A percentile compares a stretch with the other conserved stretches of the same genome.
Conservation (phyloP, 306 rosid genomes). For the Cyclanthera cordifolia region DNA sequence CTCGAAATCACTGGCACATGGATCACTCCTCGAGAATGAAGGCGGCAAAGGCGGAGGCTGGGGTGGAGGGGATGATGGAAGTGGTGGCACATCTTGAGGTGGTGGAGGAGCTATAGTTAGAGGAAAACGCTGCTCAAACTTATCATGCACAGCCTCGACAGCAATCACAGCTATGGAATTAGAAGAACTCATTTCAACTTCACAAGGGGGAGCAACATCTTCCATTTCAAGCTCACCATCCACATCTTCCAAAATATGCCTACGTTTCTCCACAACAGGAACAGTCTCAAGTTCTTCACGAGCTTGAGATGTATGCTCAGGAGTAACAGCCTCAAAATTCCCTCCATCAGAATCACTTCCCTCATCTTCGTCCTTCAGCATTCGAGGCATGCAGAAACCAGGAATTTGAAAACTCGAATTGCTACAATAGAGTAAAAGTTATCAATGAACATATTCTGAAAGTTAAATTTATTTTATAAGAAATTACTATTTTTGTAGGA, state of each 20-base stretch:
- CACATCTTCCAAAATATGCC: constrained; percentile 90
- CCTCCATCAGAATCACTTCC: constrained; percentile 93
- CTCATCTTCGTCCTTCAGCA: constrained; percentile 72
- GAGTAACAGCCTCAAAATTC: constrained; percentile 90
- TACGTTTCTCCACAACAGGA: constrained; percentile 46
- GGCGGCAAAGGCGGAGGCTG: constrained; percentile 45
- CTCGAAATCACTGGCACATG: constrained; percentile 33
- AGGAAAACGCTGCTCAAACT: constrained; percentile 33
- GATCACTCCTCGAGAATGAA: constrained; percentile 35
- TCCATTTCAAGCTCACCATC: constrained; percentile 99
- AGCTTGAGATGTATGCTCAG: constrained; percentile 54
- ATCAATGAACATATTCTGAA: constrained; percentile 10
- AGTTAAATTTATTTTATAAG: not conserved
- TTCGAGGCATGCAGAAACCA: constrained; percentile 85
- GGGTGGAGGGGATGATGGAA: constrained; percentile 64
- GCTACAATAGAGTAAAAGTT: constrained; percentile 32
- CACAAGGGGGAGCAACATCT: constrained; percentile 82
- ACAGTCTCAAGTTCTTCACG: constrained; percentile 31
- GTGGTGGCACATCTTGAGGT: constrained; percentile 55
- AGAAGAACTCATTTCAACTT: constrained; percentile 40
- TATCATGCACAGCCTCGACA: constrained; percentile 21
- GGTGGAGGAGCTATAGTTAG: constrained; percentile 35
- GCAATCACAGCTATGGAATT: constrained; percentile 27
- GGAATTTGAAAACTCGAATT: constrained; percentile 90
- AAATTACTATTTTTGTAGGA: not conserved